These are phyloP conservation scores for Phaeomoniella chlamydospora DNA, from an alignment of 2,329 filamentous ascomycete species.

Conservation along the genomic window DNA sequence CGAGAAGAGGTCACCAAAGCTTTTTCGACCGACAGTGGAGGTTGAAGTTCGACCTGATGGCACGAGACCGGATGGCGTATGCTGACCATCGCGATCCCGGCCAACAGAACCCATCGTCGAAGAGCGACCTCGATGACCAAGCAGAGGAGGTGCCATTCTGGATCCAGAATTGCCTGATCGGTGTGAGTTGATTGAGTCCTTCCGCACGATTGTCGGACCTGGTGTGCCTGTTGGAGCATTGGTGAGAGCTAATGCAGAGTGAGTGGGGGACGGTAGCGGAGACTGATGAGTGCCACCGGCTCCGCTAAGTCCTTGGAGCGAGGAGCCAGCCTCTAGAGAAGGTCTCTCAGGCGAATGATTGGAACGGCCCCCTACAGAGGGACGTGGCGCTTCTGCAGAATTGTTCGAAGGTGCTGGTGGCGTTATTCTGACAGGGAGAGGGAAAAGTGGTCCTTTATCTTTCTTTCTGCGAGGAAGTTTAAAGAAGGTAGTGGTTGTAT, in stretches of 20 bases:
- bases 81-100: conserved; percentile 54
- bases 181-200: conserved; percentile 48
- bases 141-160: conserved; percentile 42
- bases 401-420: conserved; percentile 22
- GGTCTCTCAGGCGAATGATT: conserved; percentile 12
- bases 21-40: conserved; percentile 74
- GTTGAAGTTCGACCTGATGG: conserved; percentile 56
- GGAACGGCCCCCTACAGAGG: conserved; percentile 25
- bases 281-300: conserved; percentile 20
- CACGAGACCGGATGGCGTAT: conserved; percentile 47
- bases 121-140: conserved; percentile 59
- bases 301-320: conserved; percentile 14
- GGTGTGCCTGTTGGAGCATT: conserved; percentile 30
- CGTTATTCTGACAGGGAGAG: conserved; percentile 62
- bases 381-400: conserved; percentile 22
- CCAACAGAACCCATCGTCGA: conserved; percentile 79
- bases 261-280: conserved; percentile 32
- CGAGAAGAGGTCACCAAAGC: conserved; percentile 77
- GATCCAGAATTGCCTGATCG: conserved; percentile 49
- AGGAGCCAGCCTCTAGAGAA: conserved; percentile 8
- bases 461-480: conserved; percentile 62
- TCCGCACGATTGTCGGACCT: conserved; percentile 34
- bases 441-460: conserved; percentile 67
- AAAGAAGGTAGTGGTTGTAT: conserved; percentile 62
- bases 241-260: conserved; percentile 35